Percentiles rank a stretch among this genome's conserved stretches.
Conservation (phyloP, 768 basidiomycete genomes). For the Chiua virens region DNA sequence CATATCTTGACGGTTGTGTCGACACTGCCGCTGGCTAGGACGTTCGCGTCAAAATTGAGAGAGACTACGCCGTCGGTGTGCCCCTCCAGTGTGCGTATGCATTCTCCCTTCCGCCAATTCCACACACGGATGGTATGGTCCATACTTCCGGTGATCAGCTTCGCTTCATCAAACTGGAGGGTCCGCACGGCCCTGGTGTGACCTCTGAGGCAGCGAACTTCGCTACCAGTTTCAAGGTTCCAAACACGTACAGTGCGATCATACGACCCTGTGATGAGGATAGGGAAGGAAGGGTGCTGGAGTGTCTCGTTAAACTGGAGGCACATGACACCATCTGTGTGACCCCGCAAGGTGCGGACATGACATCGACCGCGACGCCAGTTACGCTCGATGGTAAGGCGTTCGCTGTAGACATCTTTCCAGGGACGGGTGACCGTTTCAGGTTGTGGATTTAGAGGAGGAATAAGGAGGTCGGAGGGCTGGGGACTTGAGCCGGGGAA, state of each 20-base stretch:
- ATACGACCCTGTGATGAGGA: constrained; percentile 97
- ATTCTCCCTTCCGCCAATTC: constrained; percentile 91
- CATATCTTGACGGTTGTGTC: constrained; percentile 95
- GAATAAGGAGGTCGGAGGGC: constrained; percentile 26
- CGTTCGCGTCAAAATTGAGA: constrained; percentile 87
- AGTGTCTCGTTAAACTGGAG: constrained; percentile 90
- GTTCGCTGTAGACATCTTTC: constrained; percentile 98
- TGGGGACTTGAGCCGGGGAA: constrained; percentile 2
- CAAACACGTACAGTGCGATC: constrained; percentile 93
- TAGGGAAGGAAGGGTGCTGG: constrained; percentile 80
- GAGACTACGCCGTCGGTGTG: constrained; percentile 92
- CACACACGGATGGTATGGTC: constrained; percentile 93
- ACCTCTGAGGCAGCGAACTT: constrained; percentile 80
- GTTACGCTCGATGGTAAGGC: constrained; percentile 94
- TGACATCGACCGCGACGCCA: constrained; percentile 93
- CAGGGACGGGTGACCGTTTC: constrained; percentile 78
- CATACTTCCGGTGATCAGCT: constrained; percentile 96
- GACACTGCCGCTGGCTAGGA: constrained; percentile 90
- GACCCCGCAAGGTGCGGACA: constrained; percentile 84
- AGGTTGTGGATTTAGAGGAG: constrained; percentile 27
- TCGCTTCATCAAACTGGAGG: constrained; percentile 93
- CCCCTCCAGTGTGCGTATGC: constrained; percentile 83
- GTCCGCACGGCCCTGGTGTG: constrained; percentile 91
- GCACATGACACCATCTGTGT: constrained; percentile 96
- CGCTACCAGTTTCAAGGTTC: constrained; percentile 91